phyloP scores from a whole-genome alignment of 1,284 basidiomycete genomes.

The Peniophora sp. region DNA sequence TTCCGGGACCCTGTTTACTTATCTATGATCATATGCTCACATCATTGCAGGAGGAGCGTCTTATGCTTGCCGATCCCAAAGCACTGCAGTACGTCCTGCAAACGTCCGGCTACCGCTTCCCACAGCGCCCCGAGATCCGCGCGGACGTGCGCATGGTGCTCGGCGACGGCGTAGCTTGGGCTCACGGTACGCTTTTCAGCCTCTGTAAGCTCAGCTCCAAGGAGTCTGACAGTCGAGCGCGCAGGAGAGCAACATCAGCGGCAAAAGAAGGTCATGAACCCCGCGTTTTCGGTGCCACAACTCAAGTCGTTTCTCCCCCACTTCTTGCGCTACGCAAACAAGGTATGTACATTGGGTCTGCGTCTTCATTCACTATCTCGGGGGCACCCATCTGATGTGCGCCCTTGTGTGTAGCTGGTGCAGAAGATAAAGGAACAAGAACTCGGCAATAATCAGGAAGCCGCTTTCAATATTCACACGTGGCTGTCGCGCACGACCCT shows the following conservation, averaged over 20 bases:
- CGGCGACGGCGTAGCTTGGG: slow-evolving; percentile 22
- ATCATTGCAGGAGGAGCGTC: slow-evolving; percentile 4
- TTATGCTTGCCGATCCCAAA: slow-evolving; percentile 10
- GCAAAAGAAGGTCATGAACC: slow-evolving; percentile 22
- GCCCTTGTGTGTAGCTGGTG: slow-evolving; percentile 7
- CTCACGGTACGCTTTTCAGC: slow-evolving; percentile 13
- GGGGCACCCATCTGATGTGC: not conserved
- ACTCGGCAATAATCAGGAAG: not conserved
- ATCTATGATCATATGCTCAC: not conserved
- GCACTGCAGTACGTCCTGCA: slow-evolving; percentile 12
- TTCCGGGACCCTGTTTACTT: not conserved
- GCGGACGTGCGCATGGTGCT: slow-evolving; percentile 7
- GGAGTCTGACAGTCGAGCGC: not conserved
- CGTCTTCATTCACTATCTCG: no score
- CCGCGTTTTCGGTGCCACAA: slow-evolving; percentile 17
- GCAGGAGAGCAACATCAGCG: slow-evolving; percentile 16
- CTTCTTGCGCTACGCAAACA: slow-evolving; percentile 11
- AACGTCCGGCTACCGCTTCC: slow-evolving; percentile 11
- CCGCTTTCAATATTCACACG: slow-evolving; percentile 7
- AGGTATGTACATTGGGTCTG: slow-evolving; percentile 5
- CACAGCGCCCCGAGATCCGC: slow-evolving; percentile 8
- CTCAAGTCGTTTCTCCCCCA: slow-evolving; percentile 15
- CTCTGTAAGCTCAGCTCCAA: not conserved
- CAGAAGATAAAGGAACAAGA: slow-evolving; percentile 12
- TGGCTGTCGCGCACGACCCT: slow-evolving; percentile 22